Evolutionary conservation across 2,329 filamentous ascomycete species (phyloP).

Genomic region (Talaromyces rugulosus): DNA sequence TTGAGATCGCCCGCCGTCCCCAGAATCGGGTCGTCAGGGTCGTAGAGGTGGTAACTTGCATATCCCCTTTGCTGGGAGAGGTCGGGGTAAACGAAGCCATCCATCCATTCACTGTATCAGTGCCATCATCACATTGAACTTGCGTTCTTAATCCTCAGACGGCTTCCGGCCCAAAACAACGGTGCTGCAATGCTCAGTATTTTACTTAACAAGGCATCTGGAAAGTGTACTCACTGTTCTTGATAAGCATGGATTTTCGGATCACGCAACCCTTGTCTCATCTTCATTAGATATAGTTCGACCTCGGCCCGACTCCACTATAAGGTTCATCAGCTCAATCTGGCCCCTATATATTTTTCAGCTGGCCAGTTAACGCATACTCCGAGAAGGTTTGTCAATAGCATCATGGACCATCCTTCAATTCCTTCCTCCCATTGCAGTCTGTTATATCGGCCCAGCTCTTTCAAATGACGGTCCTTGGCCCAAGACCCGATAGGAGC

Average conservation of each 20-base stretch:
- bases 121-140: neutral
- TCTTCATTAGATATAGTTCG: slow-evolving; percentile 6
- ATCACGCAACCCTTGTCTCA: slow-evolving; percentile 3
- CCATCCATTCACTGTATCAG: no score
- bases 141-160: neutral
- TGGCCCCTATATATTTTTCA: neutral
- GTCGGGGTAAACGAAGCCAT: no score
- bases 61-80: no score
- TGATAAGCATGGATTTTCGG: slow-evolving; percentile 8
- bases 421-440: slow-evolving; percentile 6
- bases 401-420: slow-evolving; percentile 6
- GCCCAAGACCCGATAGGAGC: slow-evolving; percentile 12
- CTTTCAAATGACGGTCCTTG: slow-evolving; percentile 11
- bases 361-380: neutral
- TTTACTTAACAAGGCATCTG: neutral
- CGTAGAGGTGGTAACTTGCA: neutral
- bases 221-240: slow-evolving; percentile 5
- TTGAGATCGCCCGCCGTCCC: no score
- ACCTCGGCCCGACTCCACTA: slow-evolving; percentile 7
- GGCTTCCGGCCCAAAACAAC: slow-evolving; percentile 7
- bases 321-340: neutral
- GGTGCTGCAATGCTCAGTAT: slow-evolving; percentile 3
- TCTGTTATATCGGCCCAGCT: slow-evolving; percentile 4
- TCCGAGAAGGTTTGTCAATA: slow-evolving; percentile 4
- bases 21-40: no score